Percentiles rank a stretch among this genome's conserved stretches.
Evolutionary conservation across 768 basidiomycete species (phyloP).

Genomic region (Candolleomyces eurysporus): DNA sequence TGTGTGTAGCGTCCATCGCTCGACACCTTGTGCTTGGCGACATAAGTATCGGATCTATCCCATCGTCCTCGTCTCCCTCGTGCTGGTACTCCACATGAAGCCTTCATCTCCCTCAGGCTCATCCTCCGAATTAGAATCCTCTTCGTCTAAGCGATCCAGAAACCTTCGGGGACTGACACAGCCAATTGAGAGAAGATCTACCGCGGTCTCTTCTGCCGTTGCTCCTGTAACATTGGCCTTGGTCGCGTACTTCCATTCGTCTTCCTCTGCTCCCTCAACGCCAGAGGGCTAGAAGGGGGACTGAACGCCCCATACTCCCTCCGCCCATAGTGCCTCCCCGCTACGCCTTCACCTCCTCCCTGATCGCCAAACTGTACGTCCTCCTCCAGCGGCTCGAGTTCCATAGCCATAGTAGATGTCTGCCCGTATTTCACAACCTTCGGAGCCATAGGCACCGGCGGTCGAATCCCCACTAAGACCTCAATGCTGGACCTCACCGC

Average conservation of each 20-base stretch:
- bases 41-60: background rate
- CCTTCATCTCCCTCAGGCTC: background rate
- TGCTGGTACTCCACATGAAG: background rate
- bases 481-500: slow-evolving; percentile 58
- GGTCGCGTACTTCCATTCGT: background rate
- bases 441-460: slow-evolving; percentile 37
- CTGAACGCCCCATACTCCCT: slow-evolving; percentile 17
- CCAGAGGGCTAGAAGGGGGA: slow-evolving; percentile 37
- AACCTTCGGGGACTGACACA: background rate
- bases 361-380: too few relatives aligned
- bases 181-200: background rate
- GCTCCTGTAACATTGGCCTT: background rate
- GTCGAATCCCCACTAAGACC: slow-evolving; percentile 54
- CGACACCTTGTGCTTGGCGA: background rate
- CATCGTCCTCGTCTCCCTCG: background rate
- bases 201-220: background rate
- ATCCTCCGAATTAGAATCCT: background rate
- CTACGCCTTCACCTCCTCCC: background rate
- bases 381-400: slow-evolving; percentile 5
- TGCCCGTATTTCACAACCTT: slow-evolving; percentile 22
- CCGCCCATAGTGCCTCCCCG: background rate
- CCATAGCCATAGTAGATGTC: slow-evolving; percentile 5
- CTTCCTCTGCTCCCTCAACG: slow-evolving; percentile 20
- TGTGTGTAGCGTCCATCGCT: background rate
- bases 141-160: background rate